phyloP scores from a whole-genome alignment of 202 grass and related monocot genomes.

The Zoysia matrella region DNA sequence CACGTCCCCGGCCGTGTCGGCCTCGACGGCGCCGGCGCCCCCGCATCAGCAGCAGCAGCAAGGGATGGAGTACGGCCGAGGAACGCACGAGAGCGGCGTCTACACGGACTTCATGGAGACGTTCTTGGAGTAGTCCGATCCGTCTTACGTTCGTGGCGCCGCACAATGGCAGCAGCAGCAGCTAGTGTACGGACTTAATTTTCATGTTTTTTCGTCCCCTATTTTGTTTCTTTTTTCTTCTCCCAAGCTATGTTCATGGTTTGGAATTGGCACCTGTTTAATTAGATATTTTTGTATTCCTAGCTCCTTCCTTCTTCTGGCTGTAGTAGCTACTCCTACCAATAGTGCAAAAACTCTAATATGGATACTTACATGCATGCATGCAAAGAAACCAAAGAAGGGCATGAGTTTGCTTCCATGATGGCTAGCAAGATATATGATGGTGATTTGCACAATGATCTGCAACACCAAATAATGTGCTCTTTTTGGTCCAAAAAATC shows the following conservation, averaged over 20 bases:
- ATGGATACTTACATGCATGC: constrained; percentile 49
- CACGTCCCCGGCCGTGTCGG: constrained; percentile 52
- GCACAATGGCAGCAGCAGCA: too few relatives aligned
- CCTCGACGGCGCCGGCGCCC: constrained; percentile 41
- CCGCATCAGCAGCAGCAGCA: constrained; percentile 34
- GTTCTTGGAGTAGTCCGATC: constrained; percentile 19
- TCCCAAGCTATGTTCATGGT: constrained; percentile 52
- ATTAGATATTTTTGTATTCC: constrained; percentile 40
- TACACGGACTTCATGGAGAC: constrained; percentile 96
- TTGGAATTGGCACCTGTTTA: constrained; percentile 55
- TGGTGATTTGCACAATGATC: constrained; percentile 49
- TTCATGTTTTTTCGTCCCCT: constrained; percentile 31
- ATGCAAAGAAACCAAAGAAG: constrained; percentile 36
- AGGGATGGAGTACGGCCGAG: constrained; percentile 77
- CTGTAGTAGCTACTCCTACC: neutral
- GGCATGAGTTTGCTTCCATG: constrained; percentile 65
- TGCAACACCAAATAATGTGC: constrained; percentile 54
- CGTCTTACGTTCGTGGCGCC: too few relatives aligned
- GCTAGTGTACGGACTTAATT: constrained; percentile 26
- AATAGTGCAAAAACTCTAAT: constrained; percentile 22
- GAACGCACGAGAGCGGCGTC: constrained; percentile 70
- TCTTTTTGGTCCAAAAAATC: constrained; percentile 46
- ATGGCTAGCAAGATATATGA: constrained; percentile 51
- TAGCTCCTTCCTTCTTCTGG: neutral
- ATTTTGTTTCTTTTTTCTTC: constrained; percentile 1